These are phyloP conservation scores for Phytomonas sp. DNA, from an alignment of 208 protist genomes.

Conservation along the genomic window DNA sequence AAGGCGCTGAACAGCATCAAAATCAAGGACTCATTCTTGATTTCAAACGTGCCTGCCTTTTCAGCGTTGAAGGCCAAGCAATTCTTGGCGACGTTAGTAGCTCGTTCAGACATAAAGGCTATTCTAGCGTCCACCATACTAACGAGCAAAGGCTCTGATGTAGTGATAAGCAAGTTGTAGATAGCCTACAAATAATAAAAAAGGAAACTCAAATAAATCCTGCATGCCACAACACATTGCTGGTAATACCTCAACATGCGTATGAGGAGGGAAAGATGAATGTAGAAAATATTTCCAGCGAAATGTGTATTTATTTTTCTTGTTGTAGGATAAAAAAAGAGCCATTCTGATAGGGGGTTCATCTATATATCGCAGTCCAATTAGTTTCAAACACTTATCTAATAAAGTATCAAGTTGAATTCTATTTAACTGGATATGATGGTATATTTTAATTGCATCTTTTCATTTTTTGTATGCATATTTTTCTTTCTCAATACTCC, in stretches of 20 bases:
- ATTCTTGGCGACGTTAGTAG: slow-evolving; percentile 48
- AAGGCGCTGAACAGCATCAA: slow-evolving; percentile 69
- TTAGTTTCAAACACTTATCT: background rate
- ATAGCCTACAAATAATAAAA: background rate
- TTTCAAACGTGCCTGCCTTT: slow-evolving; percentile 30
- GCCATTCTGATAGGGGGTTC: background rate
- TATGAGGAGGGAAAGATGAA: background rate
- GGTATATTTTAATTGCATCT: background rate
- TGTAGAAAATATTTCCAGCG: background rate
- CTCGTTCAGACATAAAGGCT: slow-evolving; percentile 20
- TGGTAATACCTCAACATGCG: background rate
- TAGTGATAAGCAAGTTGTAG: slow-evolving; percentile 9
- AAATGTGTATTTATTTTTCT: background rate
- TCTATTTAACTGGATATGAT: background rate
- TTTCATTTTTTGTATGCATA: background rate
- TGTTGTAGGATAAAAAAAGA: background rate
- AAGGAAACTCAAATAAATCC: background rate
- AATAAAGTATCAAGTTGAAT: background rate
- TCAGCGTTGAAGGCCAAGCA: slow-evolving; percentile 76
- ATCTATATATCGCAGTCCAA: background rate
- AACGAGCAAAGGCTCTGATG: background rate
- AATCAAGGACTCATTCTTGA: slow-evolving; percentile 43
- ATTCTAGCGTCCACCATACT: slow-evolving; percentile 5
- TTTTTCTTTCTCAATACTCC: background rate
- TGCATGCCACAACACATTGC: background rate